Evolutionary conservation across 371 early-diverging fungal genomes (phyloP).

Genomic region (Gilbertella persicaria): DNA sequence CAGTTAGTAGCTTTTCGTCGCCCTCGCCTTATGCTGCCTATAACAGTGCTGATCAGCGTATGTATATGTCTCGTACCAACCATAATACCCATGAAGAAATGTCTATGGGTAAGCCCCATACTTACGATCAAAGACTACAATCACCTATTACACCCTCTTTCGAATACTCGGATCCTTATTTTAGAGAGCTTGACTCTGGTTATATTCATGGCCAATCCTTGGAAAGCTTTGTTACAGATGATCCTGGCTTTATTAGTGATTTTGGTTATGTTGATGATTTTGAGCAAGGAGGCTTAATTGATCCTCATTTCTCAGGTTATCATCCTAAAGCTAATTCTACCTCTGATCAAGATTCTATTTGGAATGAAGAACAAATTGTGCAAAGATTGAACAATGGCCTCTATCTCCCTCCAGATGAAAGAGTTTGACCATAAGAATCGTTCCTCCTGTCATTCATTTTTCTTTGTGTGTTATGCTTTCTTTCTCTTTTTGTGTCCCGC

Average conservation of each 20-base stretch:
- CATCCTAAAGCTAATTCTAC: constrained; percentile 1
- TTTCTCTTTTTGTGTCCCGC: too few relatives aligned
- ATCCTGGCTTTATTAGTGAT: constrained; percentile 39
- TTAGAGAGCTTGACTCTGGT: background rate
- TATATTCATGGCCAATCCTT: background rate
- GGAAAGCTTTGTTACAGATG: constrained; percentile 10
- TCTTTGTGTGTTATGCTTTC: too few relatives aligned
- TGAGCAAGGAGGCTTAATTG: constrained; percentile 4
- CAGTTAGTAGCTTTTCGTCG: background rate
- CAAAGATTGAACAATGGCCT: constrained; percentile 1
- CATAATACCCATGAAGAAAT: background rate
- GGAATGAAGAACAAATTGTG: constrained; percentile 11
- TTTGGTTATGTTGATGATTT: constrained; percentile 32
- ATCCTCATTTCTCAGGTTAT: background rate
- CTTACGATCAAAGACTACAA: background rate
- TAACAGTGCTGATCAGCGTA: constrained; percentile 3
- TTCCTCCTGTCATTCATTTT: too few relatives aligned
- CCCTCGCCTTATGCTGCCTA: background rate
- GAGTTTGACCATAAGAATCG: too few relatives aligned
- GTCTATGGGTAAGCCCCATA: constrained; percentile 2
- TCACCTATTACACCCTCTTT: constrained; percentile 4
- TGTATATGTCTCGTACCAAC: constrained; percentile 1
- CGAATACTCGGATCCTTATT: constrained; percentile 5
- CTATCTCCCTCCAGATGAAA: constrained; percentile 20
- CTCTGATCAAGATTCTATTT: constrained; percentile 6